These are phyloP conservation scores for Batrachochytrium dendrobatidis DNA, from an alignment of 371 early-diverging fungal species.

Conservation along the genomic window DNA sequence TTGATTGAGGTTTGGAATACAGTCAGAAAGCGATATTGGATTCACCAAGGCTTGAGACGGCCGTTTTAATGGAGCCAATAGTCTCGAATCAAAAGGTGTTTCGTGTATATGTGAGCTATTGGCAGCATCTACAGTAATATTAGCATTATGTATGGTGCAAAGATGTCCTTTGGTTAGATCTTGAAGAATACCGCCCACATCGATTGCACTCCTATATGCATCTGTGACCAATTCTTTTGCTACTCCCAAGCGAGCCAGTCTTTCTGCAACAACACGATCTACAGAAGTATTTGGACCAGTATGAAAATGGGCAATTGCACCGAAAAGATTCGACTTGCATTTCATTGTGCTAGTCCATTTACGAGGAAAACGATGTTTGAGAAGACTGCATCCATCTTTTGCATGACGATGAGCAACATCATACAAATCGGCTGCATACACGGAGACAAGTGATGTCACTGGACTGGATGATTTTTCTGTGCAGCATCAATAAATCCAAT, in stretches of 20 bases:
- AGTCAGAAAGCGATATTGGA: slow-evolving; percentile 16
- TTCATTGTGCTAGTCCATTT: slow-evolving; percentile 17
- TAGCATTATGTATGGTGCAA: slow-evolving; percentile 23
- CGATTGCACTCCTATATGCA: background rate
- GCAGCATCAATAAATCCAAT: background rate
- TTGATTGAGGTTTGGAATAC: slow-evolving; percentile 16
- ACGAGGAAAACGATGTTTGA: slow-evolving; percentile 25
- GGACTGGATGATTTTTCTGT: slow-evolving; percentile 31
- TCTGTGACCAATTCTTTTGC: slow-evolving; percentile 18
- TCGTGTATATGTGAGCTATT: slow-evolving; percentile 36
- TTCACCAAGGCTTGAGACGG: slow-evolving; percentile 32
- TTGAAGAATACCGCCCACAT: background rate
- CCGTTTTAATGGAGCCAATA: slow-evolving; percentile 26
- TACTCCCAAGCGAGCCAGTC: slow-evolving; percentile 29
- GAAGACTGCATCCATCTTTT: slow-evolving; percentile 1
- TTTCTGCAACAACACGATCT: slow-evolving; percentile 35
- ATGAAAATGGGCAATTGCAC: slow-evolving; percentile 46
- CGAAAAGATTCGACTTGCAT: slow-evolving; percentile 33
- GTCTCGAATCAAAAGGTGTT: slow-evolving; percentile 23
- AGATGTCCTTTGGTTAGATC: slow-evolving; percentile 10
- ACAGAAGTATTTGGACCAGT: slow-evolving; percentile 20
- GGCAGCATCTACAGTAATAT: slow-evolving; percentile 31
- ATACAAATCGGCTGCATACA: slow-evolving; percentile 40
- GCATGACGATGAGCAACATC: slow-evolving; percentile 23
- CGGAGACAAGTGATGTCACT: slow-evolving; percentile 32